phyloP scores from a whole-genome alignment of 805 yeast genomes.

The Suhomyces sp. region DNA sequence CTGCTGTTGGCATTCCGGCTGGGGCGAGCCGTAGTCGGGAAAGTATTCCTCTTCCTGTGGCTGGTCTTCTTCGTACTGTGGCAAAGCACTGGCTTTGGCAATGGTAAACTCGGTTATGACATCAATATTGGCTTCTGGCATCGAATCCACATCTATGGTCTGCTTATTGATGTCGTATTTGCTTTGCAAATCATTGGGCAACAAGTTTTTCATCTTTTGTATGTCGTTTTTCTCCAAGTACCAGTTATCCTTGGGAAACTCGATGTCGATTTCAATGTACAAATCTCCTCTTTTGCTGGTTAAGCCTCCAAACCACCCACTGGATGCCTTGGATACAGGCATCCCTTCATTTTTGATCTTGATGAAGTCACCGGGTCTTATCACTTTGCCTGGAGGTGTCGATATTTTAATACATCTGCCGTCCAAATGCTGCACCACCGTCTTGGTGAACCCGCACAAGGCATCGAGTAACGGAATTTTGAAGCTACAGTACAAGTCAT shows the following conservation, averaged over 20 bases:
- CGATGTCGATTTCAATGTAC: constrained; percentile 65
- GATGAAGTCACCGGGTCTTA: constrained; percentile 71
- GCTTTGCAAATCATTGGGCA: constrained; percentile 43
- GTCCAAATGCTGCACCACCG: constrained; percentile 71
- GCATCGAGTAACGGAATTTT: constrained; percentile 74
- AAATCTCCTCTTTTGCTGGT: constrained; percentile 58
- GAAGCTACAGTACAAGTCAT: constrained; percentile 61
- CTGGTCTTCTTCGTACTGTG: constrained; percentile 25
- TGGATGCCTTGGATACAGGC: constrained; percentile 52
- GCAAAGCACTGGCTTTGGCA: constrained; percentile 23
- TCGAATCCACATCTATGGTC: constrained; percentile 21
- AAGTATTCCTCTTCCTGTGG: constrained; percentile 10
- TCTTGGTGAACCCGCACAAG: constrained; percentile 72
- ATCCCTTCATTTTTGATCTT: constrained; percentile 75
- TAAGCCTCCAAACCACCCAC: constrained; percentile 25
- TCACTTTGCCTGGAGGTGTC: constrained; percentile 74
- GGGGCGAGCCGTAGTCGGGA: constrained; percentile 15
- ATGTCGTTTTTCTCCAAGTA: constrained; percentile 69
- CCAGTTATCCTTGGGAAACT: constrained; percentile 86
- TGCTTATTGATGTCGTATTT: constrained; percentile 22
- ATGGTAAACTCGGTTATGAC: constrained; percentile 33
- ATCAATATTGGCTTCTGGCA: constrained; percentile 38
- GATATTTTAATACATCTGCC: constrained; percentile 65
- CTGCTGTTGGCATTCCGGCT: constrained; percentile 38
- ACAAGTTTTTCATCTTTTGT: constrained; percentile 47